Evolutionary conservation across 2,329 filamentous ascomycete genomes (phyloP).

Genomic region (Aspergillus chevalieri): DNA sequence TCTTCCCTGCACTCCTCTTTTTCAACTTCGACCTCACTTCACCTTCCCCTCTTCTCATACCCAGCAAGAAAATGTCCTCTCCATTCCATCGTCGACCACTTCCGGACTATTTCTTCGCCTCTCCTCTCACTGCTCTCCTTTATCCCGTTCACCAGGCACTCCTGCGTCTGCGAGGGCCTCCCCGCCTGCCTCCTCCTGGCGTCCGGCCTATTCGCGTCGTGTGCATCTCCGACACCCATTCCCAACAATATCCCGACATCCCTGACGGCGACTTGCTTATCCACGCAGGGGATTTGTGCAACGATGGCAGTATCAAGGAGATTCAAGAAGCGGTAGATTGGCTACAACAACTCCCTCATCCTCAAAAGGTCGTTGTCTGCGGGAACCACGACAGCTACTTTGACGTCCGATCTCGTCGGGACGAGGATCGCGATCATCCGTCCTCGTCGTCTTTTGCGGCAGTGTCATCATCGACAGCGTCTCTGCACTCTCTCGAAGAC

Average conservation of each 20-base stretch:
- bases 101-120: constrained; percentile 59
- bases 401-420: constrained; percentile 57
- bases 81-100: constrained; percentile 47
- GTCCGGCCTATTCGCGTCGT: constrained; percentile 63
- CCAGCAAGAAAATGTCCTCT: constrained; percentile 25
- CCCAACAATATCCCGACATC: constrained; percentile 43
- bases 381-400: constrained; percentile 90
- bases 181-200: constrained; percentile 53
- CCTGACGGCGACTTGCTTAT: constrained; percentile 79
- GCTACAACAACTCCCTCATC: constrained; percentile 67
- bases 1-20: background rate
- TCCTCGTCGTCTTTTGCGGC: constrained; percentile 17
- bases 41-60: background rate
- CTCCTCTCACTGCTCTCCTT: constrained; percentile 61
- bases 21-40: too few relatives aligned
- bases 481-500: constrained; percentile 32
- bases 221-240: constrained; percentile 85
- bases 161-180: constrained; percentile 60
- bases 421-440: constrained; percentile 45
- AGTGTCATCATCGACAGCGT: constrained; percentile 31
- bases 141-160: constrained; percentile 59
- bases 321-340: constrained; percentile 82
- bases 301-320: constrained; percentile 62
- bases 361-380: constrained; percentile 72
- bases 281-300: constrained; percentile 80